phyloP scores from a whole-genome alignment of 768 basidiomycete genomes.

The Gautieria morchelliformis region DNA sequence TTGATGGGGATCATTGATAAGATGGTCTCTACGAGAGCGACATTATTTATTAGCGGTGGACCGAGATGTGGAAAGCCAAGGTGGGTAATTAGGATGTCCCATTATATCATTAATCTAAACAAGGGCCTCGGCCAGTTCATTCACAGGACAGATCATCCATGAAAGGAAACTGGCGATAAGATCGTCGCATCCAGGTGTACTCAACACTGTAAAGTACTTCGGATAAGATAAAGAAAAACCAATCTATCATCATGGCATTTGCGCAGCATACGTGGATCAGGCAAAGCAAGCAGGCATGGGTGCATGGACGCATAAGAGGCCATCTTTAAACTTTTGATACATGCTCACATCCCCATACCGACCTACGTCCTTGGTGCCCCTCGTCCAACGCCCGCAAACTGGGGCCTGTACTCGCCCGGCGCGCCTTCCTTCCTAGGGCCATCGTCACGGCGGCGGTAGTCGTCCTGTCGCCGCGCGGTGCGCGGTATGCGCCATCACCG shows the following conservation, averaged over 20 bases:
- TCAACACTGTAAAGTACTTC: slow-evolving; percentile 37
- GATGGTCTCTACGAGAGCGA: slow-evolving; percentile 37
- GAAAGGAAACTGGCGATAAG: slow-evolving; percentile 24
- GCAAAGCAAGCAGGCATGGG: slow-evolving; percentile 11
- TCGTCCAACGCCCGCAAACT: slow-evolving; percentile 82
- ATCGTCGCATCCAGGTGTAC: slow-evolving; percentile 16
- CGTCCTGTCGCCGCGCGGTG: slow-evolving; percentile 78
- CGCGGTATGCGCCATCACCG: slow-evolving; percentile 75
- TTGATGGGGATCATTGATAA: slow-evolving; percentile 49
- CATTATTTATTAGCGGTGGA: slow-evolving; percentile 41
- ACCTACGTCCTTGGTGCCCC: slow-evolving; percentile 69
- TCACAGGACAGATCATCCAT: slow-evolving; percentile 44
- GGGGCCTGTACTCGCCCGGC: slow-evolving; percentile 81
- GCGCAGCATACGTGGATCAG: slow-evolving; percentile 17
- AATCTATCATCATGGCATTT: not conserved
- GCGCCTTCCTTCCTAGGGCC: slow-evolving; percentile 74
- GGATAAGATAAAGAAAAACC: slow-evolving; percentile 20
- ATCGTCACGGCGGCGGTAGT: slow-evolving; percentile 57
- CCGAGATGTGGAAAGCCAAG: slow-evolving; percentile 38
- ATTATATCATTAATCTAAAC: slow-evolving; percentile 10
- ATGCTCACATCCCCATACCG: not conserved
- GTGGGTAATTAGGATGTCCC: slow-evolving; percentile 21
- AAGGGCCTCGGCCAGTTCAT: slow-evolving; percentile 34
- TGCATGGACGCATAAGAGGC: not conserved
- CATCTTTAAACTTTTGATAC: not conserved